Evolutionary conservation across 768 basidiomycete species (phyloP).

Genomic region (Auriscalpium vulgare): DNA sequence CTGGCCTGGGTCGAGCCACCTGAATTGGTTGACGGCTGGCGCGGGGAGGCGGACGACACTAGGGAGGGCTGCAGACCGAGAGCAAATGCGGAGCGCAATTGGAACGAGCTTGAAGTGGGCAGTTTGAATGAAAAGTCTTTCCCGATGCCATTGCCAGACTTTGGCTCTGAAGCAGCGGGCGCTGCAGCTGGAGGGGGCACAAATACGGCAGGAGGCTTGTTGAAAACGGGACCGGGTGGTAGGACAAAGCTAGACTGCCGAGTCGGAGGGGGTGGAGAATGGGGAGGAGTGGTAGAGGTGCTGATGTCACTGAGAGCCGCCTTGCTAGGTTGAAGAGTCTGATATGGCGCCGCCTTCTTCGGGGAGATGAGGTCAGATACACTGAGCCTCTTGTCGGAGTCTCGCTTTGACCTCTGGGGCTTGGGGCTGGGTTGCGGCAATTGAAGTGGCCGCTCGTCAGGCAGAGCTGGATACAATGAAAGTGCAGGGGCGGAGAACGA

Average conservation of each 20-base stretch:
- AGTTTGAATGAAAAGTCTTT: slow-evolving; percentile 30
- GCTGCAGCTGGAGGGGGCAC: slow-evolving; percentile 37
- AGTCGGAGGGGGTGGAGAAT: slow-evolving; percentile 10
- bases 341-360: slow-evolving; percentile 22
- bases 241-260: slow-evolving; percentile 20
- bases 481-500: slow-evolving; percentile 2
- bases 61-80: slow-evolving; percentile 30
- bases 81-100: slow-evolving; percentile 37
- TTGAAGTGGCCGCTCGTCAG: neutral
- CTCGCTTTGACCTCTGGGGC: neutral
- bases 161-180: slow-evolving; percentile 10
- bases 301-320: neutral
- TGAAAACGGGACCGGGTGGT: slow-evolving; percentile 47
- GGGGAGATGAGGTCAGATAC: slow-evolving; percentile 47
- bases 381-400: slow-evolving; percentile 36
- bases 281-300: slow-evolving; percentile 14
- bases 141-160: slow-evolving; percentile 10
- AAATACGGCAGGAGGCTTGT: slow-evolving; percentile 38
- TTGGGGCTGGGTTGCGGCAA: neutral
- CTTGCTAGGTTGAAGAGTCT: neutral
- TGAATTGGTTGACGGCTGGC: slow-evolving; percentile 25
- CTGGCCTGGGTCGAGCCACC: slow-evolving; percentile 50
- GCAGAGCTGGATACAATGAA: neutral
- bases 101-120: slow-evolving; percentile 30
- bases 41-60: slow-evolving; percentile 17